A percentile compares a stretch with the other conserved stretches of the same genome.
Evolutionary conservation across 164 flowering plant species (phyloP).

Genomic region (Magnolia kwangsiensis): DNA sequence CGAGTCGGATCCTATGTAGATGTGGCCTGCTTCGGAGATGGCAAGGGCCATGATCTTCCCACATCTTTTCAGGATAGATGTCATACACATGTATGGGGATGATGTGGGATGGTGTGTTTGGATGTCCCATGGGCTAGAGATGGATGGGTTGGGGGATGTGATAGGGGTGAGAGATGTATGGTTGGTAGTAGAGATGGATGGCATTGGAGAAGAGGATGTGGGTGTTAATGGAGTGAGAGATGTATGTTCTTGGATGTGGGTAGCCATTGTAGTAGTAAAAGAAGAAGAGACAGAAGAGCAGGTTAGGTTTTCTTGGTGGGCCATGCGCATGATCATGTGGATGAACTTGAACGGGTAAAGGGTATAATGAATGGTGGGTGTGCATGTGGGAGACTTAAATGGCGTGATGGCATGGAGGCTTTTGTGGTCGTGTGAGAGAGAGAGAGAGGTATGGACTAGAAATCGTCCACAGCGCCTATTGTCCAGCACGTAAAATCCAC

Average conservation of each 20-base stretch:
- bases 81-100: not conserved
- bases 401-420: not conserved
- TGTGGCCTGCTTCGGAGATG: not conserved
- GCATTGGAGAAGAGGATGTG: not conserved
- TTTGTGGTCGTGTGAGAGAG: too few relatives aligned
- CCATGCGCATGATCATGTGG: not conserved
- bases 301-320: not conserved
- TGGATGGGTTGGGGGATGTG: not conserved
- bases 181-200: not conserved
- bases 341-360: not conserved
- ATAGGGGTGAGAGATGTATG: not conserved
- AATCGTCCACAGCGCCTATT: too few relatives aligned
- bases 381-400: not conserved
- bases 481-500: too few relatives aligned
- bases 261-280: not conserved
- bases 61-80: not conserved
- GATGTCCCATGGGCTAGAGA: constrained; percentile 8
- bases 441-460: too few relatives aligned
- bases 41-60: constrained; percentile 5
- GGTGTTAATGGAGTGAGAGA: not conserved
- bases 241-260: not conserved
- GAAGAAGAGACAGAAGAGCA: not conserved
- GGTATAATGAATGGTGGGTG: not conserved
- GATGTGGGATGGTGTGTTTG: not conserved
- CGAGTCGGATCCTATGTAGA: constrained; percentile 1